These are phyloP conservation scores for Ustilago nuda DNA, from an alignment of 1,284 basidiomycete species.

Conservation along the genomic window DNA sequence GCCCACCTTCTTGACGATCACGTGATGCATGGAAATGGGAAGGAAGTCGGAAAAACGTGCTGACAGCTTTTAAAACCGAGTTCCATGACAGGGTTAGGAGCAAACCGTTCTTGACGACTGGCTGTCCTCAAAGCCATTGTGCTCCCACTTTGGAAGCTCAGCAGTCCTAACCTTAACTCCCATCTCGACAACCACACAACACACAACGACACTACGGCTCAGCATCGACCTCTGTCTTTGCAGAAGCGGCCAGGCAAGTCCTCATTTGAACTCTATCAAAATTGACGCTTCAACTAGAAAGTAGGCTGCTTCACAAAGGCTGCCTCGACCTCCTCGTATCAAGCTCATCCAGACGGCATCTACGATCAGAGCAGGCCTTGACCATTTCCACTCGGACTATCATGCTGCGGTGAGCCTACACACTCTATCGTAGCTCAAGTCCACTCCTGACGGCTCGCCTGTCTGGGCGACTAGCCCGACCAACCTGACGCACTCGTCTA, in stretches of 20 bases:
- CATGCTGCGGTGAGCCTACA: background rate
- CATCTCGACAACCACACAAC: slow-evolving; percentile 1
- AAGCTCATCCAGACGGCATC: background rate
- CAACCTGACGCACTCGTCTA: background rate
- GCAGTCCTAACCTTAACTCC: background rate
- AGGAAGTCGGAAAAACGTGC: slow-evolving; percentile 2
- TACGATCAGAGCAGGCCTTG: background rate
- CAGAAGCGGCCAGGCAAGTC: background rate
- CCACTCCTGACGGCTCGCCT: background rate
- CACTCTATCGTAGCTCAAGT: background rate
- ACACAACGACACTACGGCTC: background rate
- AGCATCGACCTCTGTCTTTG: background rate
- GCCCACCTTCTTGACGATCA: no score
- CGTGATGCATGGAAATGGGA: background rate
- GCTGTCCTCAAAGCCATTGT: background rate
- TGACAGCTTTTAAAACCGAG: slow-evolving; percentile 11
- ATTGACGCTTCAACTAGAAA: background rate
- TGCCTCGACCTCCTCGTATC: background rate
- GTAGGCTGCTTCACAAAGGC: background rate
- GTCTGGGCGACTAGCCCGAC: background rate
- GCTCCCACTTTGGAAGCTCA: slow-evolving; percentile 2
- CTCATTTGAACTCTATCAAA: background rate
- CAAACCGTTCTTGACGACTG: background rate
- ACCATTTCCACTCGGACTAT: background rate
- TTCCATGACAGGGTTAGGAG: slow-evolving; percentile 2